Evolutionary conservation across 2,329 filamentous ascomycete genomes (phyloP), one percentile per base, ranked within the genome.

Genomic region (Calonectria fujianensis): DNA sequence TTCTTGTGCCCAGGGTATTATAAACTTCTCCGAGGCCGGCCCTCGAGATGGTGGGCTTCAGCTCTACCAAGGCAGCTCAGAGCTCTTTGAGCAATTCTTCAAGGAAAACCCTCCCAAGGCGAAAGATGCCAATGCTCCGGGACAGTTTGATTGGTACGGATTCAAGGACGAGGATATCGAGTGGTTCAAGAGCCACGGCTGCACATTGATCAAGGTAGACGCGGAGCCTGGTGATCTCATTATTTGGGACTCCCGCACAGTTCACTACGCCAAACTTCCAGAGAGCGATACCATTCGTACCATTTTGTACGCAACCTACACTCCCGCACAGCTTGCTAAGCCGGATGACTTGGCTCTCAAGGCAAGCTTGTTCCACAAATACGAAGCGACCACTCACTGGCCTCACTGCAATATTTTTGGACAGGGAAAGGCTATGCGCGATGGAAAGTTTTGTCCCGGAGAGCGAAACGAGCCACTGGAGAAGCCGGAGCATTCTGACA

Each of bases 351-450:
- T 59, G 18, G 32, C 54, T 27, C 32, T 59, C 20, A 59, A 59
- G 20, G 54, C 54, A 16, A 59, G 54, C 16, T 11, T 59, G 9
- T 59, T 59, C 54, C 32, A 59, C 31, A 59, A 59, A 8, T 59
- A 59, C n/a, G 54, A 59, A 37, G 54, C 54, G 3, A 59, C 54
- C 20, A 59, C 54, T 24, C 54, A 59, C 54, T 59, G 54, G 54
- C 54, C 54, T 4, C 54, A 59, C 13, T 59, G 54, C 32, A 59
- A 59, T 20, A 59, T 59, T 37, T 59, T 59, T 14, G 54, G 54
- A 8, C 54, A 59, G 32, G 54, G 54, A 7, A 59, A 59, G 20
- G 54, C 54, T 4, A 59, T 59, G 20, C 54, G 54, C 10, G 14
- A 37, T 37, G 54, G 54, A 37, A 59, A 59, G 20, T 16, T 59